A percentile compares a stretch with the other conserved stretches of the same genome.
phyloP scores from a whole-genome alignment of 108 stramenopile species.

The Skeletonema tropicum region DNA sequence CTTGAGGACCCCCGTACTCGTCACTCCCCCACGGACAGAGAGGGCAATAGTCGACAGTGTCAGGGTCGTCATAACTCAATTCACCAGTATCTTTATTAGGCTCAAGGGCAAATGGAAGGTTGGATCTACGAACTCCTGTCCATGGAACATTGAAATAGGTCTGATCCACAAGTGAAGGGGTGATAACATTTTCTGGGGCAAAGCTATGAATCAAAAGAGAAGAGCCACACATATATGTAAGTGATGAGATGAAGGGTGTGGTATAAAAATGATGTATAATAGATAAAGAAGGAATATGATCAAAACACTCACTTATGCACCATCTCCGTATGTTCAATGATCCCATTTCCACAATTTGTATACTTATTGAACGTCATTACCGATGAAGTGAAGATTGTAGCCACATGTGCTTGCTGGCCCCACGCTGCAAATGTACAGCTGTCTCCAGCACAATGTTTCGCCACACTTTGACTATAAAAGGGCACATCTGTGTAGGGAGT shows the following conservation, averaged over 20 bases:
- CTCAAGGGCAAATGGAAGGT: slow-evolving; percentile 18
- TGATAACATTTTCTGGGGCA: not conserved
- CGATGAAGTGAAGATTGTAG: slow-evolving; percentile 11
- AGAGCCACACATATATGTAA: not conserved
- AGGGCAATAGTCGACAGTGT: slow-evolving; percentile 10
- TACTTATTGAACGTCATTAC: slow-evolving; percentile 32
- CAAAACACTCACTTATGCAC: slow-evolving; percentile 29
- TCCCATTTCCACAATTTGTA: slow-evolving; percentile 24
- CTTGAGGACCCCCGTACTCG: not conserved
- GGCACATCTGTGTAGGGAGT: slow-evolving; percentile 1
- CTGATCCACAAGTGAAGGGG: slow-evolving; percentile 10
- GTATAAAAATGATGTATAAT: too few relatives aligned
- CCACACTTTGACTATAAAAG: slow-evolving; percentile 16
- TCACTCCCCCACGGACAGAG: slow-evolving; percentile 11
- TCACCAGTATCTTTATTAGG: slow-evolving; percentile 1
- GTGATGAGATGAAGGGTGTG: too few relatives aligned
- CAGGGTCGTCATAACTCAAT: slow-evolving; percentile 4
- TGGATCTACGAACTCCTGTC: slow-evolving; percentile 23
- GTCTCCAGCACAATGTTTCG: slow-evolving; percentile 9
- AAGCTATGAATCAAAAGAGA: not conserved
- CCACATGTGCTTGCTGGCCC: slow-evolving; percentile 27
- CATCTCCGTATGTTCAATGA: slow-evolving; percentile 33
- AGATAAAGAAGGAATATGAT: not conserved
- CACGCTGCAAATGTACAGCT: slow-evolving; percentile 23
- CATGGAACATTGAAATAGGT: slow-evolving; percentile 19